Base-by-base conservation (phyloP, 2,329 filamentous ascomycete species). In the Clonostachys byssicola region DNA sequence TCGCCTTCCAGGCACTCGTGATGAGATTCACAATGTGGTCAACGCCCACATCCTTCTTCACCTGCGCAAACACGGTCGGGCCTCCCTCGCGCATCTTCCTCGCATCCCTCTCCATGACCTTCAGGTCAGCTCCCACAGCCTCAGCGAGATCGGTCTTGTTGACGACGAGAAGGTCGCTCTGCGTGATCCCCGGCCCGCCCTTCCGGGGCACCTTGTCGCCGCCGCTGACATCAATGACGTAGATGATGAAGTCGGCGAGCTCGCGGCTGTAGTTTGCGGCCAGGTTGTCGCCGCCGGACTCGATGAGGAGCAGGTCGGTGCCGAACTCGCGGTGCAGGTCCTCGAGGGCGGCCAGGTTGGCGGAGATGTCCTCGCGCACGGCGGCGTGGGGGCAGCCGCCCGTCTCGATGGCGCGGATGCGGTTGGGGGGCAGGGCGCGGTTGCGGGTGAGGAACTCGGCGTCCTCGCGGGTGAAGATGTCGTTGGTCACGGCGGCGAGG, bases 381-480 rank as follows among this genome's bases (percentile, higher is more conserved):
- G 94, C 94, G 51, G 94, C 94, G 73, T 99, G 94, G 0, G 94
- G 94, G 64, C 94, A 97, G 12, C 94, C 94, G 56, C 94, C 94
- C 3, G 94, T 99, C 72, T 99, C 94, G 68, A 99, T 97, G 62
- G 94, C 94, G 51, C 87, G 83, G 73, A 97, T 97, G 50, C 92
- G 89, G 30, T 79, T 68, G 6, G 92, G 79, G 0, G 92, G 87
- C 0, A 97, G 85, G 6, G 94, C 94, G 54, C 81, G 78, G 77
- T 96, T 80, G 48, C 85, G 84, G 49, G 90, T 95, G 23, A 99
- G 84, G 74, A 99, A 99, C 70, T 97, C 94, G 74, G 92, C 92
- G 75, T 99, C 94, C 72, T 99, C 94, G 54, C 88, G 87, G 18
- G 92, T 97, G 77, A 97, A 97, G 76, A 97, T 97, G 76, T 97